Evolutionary conservation across 345 rosid species (phyloP).

Genomic region (Bruguiera gymnorhiza): DNA sequence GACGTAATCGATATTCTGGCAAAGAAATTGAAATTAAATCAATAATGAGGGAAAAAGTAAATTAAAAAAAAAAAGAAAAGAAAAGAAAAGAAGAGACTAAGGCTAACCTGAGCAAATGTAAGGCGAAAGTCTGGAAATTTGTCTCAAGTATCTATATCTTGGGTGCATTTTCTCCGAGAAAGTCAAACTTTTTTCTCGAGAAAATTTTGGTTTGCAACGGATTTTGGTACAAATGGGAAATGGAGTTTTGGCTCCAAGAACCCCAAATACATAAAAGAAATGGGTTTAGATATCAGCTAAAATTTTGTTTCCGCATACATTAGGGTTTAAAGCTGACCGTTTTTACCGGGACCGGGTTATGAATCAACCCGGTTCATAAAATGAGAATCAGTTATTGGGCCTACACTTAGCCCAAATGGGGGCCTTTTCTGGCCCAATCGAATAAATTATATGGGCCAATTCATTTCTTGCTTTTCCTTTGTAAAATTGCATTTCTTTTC

Average conservation of each 20-base stretch:
- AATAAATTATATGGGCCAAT: too few species aligned
- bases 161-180: slow-evolving; percentile 30
- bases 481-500: too few species aligned
- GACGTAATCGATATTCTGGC: slow-evolving; percentile 30
- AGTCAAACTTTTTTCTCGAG: background rate
- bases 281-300: background rate
- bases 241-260: too few species aligned
- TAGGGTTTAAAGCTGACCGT: slow-evolving; percentile 16
- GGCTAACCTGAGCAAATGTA: slow-evolving; percentile 44
- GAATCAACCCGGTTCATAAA: background rate
- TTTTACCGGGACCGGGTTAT: background rate
- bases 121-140: slow-evolving; percentile 39
- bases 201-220: background rate
- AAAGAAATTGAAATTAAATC: background rate
- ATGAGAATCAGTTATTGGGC: too few species aligned
- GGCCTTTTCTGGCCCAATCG: too few species aligned
- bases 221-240: too few species aligned
- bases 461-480: too few species aligned
- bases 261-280: too few species aligned
- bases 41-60: background rate
- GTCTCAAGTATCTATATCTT: slow-evolving; percentile 34
- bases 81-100: slow-evolving; percentile 11
- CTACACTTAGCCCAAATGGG: too few species aligned
- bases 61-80: background rate
- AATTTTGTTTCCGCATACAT: background rate